phyloP scores from a whole-genome alignment of 139 green algal genomes.

The Coccomyxa sp. region DNA sequence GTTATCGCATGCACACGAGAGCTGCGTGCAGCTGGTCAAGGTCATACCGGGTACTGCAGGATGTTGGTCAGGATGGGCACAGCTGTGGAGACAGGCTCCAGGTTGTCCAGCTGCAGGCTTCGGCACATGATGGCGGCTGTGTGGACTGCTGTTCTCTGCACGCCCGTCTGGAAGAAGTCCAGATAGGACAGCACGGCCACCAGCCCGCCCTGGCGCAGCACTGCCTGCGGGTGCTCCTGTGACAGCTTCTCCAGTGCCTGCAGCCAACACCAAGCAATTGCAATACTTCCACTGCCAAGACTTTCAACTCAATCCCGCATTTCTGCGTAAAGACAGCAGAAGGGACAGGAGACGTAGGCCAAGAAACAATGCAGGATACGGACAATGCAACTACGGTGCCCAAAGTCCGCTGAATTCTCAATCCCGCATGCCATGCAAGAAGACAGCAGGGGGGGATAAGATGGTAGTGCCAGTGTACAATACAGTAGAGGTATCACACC shows the following conservation, averaged over 20 bases:
- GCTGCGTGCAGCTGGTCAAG: background rate
- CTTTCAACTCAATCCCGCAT: no score
- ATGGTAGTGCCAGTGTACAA: background rate
- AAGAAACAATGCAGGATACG: no score
- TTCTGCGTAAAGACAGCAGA: no score
- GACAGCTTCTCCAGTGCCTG: slow-evolving; percentile 94
- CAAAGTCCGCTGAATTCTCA: no score
- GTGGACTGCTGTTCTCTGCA: slow-evolving; percentile 85
- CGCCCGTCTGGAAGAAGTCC: slow-evolving; percentile 92
- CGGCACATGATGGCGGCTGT: slow-evolving; percentile 91
- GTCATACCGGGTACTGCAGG: slow-evolving; percentile 68
- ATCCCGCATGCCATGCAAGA: no score
- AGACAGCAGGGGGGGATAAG: background rate
- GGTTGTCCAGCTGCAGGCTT: slow-evolving; percentile 41
- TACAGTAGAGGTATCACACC: background rate
- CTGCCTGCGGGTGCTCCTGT: slow-evolving; percentile 71
- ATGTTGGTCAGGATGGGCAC: slow-evolving; percentile 86
- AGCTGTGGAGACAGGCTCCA: slow-evolving; percentile 53
- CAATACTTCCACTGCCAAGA: no score
- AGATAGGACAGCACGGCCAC: slow-evolving; percentile 88
- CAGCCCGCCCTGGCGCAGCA: slow-evolving; percentile 74
- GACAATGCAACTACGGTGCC: no score
- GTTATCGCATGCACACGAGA: no score
- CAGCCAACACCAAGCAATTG: slow-evolving; percentile 13
- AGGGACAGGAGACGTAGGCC: no score